These are phyloP conservation scores for Metschnikowia cubensis DNA, from an alignment of 805 yeast genomes.

Conservation along the genomic window DNA sequence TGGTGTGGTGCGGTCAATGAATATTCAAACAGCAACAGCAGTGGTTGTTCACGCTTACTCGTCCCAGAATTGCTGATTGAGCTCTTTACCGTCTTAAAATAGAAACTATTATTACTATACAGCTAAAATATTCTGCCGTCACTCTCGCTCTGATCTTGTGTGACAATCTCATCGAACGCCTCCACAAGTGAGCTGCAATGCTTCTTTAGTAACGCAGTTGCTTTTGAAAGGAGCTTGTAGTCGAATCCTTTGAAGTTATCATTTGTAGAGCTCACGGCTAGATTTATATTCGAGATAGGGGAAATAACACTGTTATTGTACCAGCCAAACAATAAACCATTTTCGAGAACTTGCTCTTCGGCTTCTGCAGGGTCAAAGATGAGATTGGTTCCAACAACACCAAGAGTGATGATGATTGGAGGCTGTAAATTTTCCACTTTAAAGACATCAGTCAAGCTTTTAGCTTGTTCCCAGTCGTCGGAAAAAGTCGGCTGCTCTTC, in stretches of 20 bases:
- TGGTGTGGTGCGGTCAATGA: slow-evolving; percentile 93
- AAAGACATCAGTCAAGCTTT: slow-evolving; percentile 37
- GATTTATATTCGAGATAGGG: slow-evolving; percentile 67
- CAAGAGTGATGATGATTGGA: slow-evolving; percentile 73
- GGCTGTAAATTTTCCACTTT: slow-evolving; percentile 47
- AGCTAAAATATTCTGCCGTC: slow-evolving; percentile 15
- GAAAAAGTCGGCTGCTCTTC: slow-evolving; percentile 90
- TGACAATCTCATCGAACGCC: slow-evolving; percentile 50
- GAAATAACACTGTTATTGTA: slow-evolving; percentile 62
- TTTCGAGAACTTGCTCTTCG: slow-evolving; percentile 85
- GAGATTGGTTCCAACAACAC: slow-evolving; percentile 64
- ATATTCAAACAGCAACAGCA: slow-evolving; percentile 95
- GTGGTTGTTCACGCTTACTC: slow-evolving; percentile 90
- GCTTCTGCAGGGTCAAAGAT: slow-evolving; percentile 84
- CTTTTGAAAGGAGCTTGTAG: slow-evolving; percentile 44
- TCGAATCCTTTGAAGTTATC: slow-evolving; percentile 53
- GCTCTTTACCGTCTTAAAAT: background rate
- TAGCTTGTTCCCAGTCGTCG: slow-evolving; percentile 75
- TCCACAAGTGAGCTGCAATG: slow-evolving; percentile 61
- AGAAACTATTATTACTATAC: background rate
- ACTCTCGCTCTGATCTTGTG: slow-evolving; percentile 33
- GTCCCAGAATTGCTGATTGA: slow-evolving; percentile 50
- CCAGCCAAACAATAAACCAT: slow-evolving; percentile 75
- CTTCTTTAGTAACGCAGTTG: slow-evolving; percentile 53
- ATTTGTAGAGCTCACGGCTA: slow-evolving; percentile 47